Conservation (phyloP, 495 filamentous ascomycete genomes). For the Pseudotulostoma volvatum region DNA sequence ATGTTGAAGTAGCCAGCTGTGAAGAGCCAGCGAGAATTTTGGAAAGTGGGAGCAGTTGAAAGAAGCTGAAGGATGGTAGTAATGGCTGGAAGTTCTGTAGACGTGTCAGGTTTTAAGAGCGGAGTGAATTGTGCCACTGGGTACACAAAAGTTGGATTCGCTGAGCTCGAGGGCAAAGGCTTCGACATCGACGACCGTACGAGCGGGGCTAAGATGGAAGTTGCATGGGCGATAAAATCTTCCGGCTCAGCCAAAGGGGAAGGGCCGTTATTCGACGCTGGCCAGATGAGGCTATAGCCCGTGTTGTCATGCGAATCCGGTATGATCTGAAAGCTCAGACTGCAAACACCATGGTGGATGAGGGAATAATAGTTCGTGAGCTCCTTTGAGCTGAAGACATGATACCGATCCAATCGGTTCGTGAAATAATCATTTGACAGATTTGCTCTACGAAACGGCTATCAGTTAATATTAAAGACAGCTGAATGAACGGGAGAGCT, state of each 20-base stretch:
- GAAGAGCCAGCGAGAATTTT: conserved; percentile 71
- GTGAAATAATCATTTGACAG: conserved; percentile 92
- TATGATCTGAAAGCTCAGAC: conserved; percentile 63
- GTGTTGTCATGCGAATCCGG: conserved; percentile 38
- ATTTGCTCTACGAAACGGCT: conserved; percentile 47
- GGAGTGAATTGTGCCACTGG: conserved; percentile 71
- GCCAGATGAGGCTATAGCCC: conserved; percentile 67
- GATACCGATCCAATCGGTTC: conserved; percentile 87
- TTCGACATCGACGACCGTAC: conserved; percentile 34
- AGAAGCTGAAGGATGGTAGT: conserved; percentile 54
- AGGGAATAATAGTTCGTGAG: conserved; percentile 68
- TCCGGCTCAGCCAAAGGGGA: conserved; percentile 53
- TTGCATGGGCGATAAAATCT: conserved; percentile 52
- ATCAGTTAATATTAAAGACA: neutral
- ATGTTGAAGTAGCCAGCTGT: conserved; percentile 99
- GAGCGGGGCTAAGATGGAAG: conserved; percentile 45
- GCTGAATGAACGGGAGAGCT: too few relatives aligned
- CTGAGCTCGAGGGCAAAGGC: conserved; percentile 13
- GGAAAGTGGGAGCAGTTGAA: conserved; percentile 35
- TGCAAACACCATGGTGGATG: conserved; percentile 61
- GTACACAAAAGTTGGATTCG: conserved; percentile 60
- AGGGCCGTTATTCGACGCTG: conserved; percentile 49
- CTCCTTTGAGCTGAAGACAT: conserved; percentile 63
- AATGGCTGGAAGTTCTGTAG: conserved; percentile 75
- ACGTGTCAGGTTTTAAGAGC: conserved; percentile 58